A percentile compares a stretch with the other conserved stretches of the same genome.
Conservation (phyloP, 345 rosid species). For the Stellera chamaejasme region DNA sequence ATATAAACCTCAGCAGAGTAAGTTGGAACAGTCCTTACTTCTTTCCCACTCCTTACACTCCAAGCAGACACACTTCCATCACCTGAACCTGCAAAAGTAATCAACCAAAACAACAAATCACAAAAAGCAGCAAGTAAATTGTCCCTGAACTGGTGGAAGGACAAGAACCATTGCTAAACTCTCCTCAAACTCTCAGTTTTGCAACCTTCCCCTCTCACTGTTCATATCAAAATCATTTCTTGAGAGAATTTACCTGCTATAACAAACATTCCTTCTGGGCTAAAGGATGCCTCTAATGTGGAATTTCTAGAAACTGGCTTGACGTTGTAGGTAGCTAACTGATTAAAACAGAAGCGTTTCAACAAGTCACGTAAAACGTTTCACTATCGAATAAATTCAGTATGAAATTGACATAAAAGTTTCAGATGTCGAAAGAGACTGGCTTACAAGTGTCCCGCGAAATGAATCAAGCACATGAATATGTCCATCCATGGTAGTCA, state of each 20-base stretch:
- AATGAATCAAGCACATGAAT: conserved; percentile 90
- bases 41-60: conserved; percentile 82
- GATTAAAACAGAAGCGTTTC: conserved; percentile 13
- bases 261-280: conserved; percentile 94
- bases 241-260: conserved; percentile 50
- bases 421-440: not conserved
- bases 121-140: conserved; percentile 5
- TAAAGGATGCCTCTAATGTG: conserved; percentile 92
- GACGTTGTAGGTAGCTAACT: conserved; percentile 80
- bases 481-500: conserved; percentile 86
- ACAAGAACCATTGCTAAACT: too few relatives aligned
- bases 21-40: conserved; percentile 28
- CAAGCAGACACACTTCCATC: conserved; percentile 92
- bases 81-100: conserved; percentile 60
- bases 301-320: conserved; percentile 72
- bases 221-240: not conserved
- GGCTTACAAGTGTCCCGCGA: conserved; percentile 78
- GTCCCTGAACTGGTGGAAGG: not conserved
- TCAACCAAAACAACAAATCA: conserved; percentile 4
- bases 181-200: too few relatives aligned
- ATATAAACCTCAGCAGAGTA: not conserved
- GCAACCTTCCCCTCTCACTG: not conserved
- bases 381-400: not conserved
- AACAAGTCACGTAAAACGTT: not conserved
- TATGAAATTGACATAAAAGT: not conserved